phyloP scores from a whole-genome alignment of 257 asterid genomes.

The Jacaranda mimosifolia region DNA sequence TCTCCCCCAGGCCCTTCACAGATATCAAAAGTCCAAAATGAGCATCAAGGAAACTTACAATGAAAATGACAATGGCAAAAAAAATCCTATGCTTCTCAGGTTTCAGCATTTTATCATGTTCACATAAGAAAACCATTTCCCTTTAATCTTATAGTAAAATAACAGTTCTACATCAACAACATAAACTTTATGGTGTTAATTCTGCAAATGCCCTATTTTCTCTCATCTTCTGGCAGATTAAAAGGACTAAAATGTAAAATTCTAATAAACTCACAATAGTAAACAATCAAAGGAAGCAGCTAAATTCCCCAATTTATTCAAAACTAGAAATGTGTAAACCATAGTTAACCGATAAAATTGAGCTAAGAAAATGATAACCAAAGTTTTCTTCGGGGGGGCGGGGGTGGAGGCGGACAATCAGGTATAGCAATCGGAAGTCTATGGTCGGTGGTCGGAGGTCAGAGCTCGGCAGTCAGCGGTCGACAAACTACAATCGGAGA shows the following conservation, averaged over 20 bases:
- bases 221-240: background rate
- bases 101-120: slow-evolving; percentile 14
- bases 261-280: slow-evolving; percentile 12
- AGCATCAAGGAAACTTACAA: slow-evolving; percentile 4
- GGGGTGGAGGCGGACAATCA: no score
- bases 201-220: background rate
- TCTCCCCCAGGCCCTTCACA: background rate
- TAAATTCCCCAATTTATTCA: slow-evolving; percentile 16
- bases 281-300: slow-evolving; percentile 11
- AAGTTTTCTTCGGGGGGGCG: no score
- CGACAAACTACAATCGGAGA: no score
- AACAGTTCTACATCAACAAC: slow-evolving; percentile 12
- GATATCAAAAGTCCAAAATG: slow-evolving; percentile 2
- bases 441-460: no score
- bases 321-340: background rate
- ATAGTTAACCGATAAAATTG: background rate
- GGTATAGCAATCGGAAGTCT: no score
- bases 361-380: slow-evolving; percentile 19
- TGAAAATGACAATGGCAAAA: background rate
- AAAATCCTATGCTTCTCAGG: slow-evolving; percentile 4
- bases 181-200: background rate
- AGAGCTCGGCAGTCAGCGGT: no score
- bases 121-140: background rate
- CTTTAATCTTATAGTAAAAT: slow-evolving; percentile 1
- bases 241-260: slow-evolving; percentile 15